These are phyloP conservation scores for Pistacia vera DNA, from an alignment of 345 rosid species.

Conservation along the genomic window DNA sequence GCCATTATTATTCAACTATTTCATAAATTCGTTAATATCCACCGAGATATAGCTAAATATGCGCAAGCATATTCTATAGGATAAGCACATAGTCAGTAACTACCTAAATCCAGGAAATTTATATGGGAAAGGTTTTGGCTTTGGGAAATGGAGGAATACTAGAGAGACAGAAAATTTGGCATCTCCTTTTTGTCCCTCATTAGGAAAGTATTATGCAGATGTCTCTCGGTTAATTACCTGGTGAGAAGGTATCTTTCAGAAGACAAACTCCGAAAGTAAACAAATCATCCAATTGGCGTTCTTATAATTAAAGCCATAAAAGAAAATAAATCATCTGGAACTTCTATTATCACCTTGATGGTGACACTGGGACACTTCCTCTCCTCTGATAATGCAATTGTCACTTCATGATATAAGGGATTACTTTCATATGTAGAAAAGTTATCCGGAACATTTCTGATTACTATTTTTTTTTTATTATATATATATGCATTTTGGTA, in stretches of 20 bases:
- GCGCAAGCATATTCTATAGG: neutral
- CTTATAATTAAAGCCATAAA: slow-evolving; percentile 7
- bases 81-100: neutral
- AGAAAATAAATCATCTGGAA: too few species aligned
- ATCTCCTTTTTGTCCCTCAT: slow-evolving; percentile 29
- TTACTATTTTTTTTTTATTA: neutral
- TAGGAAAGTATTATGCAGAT: neutral
- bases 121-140: slow-evolving; percentile 6
- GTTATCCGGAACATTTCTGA: slow-evolving; percentile 7
- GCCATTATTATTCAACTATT: neutral
- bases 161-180: slow-evolving; percentile 18
- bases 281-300: neutral
- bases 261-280: neutral
- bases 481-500: neutral
- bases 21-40: neutral
- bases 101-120: neutral
- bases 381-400: slow-evolving; percentile 10
- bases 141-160: slow-evolving; percentile 41
- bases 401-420: slow-evolving; percentile 12
- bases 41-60: neutral
- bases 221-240: neutral
- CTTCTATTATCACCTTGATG: slow-evolving; percentile 5
- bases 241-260: neutral
- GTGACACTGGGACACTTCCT: slow-evolving; percentile 2
- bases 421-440: slow-evolving; percentile 12